These are phyloP conservation scores for Penicillium polonicum DNA, from an alignment of 2,329 filamentous ascomycete genomes.

Conservation along the genomic window DNA sequence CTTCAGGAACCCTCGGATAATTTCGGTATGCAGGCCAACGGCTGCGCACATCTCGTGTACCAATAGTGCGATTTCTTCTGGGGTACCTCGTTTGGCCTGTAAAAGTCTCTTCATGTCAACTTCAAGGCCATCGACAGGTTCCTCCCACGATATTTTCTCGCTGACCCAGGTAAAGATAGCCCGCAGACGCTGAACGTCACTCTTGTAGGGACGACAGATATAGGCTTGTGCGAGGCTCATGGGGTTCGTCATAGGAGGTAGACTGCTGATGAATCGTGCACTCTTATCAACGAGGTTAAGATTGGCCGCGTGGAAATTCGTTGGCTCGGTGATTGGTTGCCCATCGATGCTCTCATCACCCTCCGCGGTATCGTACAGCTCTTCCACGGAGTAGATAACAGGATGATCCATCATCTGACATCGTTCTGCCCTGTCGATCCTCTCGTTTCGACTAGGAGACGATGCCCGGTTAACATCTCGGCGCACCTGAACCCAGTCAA, in stretches of 20 bases:
- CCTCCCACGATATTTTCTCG: conserved; percentile 94
- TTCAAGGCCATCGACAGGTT: conserved; percentile 78
- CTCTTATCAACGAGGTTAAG: conserved; percentile 92
- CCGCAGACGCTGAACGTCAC: conserved; percentile 85
- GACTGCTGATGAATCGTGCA: conserved; percentile 79
- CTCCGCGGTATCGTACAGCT: conserved; percentile 78
- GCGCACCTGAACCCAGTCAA: conserved; percentile 97
- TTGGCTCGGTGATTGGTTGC: conserved; percentile 74
- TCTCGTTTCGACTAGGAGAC: conserved; percentile 84
- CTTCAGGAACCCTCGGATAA: conserved; percentile 88
- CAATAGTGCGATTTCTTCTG: conserved; percentile 83
- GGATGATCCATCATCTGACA: conserved; percentile 94
- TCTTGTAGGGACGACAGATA: conserved; percentile 89
- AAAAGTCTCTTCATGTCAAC: conserved; percentile 81
- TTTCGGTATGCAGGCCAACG: conserved; percentile 81
- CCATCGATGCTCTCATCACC: conserved; percentile 89
- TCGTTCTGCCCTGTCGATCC: conserved; percentile 77
- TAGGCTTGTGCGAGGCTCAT: conserved; percentile 83
- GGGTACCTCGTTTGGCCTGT: conserved; percentile 76
- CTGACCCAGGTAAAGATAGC: conserved; percentile 97
- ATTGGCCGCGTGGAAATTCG: conserved; percentile 77
- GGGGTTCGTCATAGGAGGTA: conserved; percentile 79
- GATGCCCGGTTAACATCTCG: conserved; percentile 95
- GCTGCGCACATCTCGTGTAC: conserved; percentile 92
- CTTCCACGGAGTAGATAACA: conserved; percentile 83